Percentiles rank a stretch among this genome's conserved stretches.
These are phyloP conservation scores for Aureobasidium sp. DNA, from an alignment of 2,329 filamentous ascomycete genomes.

Conservation along the genomic window DNA sequence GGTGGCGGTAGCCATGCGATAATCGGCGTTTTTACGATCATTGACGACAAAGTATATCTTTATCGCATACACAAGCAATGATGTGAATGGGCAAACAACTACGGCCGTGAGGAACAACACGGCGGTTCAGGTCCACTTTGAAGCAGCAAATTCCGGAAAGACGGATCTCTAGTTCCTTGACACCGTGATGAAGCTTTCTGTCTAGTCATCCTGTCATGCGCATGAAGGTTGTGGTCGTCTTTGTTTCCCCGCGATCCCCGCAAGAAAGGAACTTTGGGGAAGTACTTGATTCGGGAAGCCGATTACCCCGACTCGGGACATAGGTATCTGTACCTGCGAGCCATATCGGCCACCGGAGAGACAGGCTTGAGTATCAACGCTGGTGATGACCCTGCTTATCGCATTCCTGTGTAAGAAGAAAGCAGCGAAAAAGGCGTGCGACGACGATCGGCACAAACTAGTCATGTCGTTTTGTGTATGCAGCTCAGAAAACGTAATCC, in stretches of 20 bases:
- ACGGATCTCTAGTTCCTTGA: neutral
- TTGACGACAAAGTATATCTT: neutral
- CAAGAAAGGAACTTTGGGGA: slow-evolving; percentile 7
- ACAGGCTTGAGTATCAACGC: neutral
- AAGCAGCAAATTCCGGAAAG: neutral
- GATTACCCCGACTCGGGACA: neutral
- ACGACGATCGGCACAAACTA: neutral
- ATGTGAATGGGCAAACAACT: neutral
- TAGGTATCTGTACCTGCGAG: slow-evolving; percentile 5
- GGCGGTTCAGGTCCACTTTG: neutral
- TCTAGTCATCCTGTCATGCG: neutral
- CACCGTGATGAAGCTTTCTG: neutral
- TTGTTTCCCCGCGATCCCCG: slow-evolving; percentile 14
- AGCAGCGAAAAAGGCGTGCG: neutral
- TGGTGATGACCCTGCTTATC: neutral
- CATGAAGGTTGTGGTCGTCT: slow-evolving; percentile 1
- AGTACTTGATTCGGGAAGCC: slow-evolving; percentile 2
- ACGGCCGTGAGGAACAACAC: slow-evolving; percentile 2
- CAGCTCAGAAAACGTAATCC: neutral
- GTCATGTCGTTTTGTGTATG: neutral
- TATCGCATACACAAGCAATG: neutral
- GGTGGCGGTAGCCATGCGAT: neutral
- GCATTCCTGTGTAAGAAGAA: neutral
- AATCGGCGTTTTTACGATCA: neutral
- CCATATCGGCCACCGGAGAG: neutral